A percentile compares a stretch with the other conserved stretches of the same genome.
Conservation (phyloP, 2,329 filamentous ascomycete species). For the Stachybotrys chartarum region DNA sequence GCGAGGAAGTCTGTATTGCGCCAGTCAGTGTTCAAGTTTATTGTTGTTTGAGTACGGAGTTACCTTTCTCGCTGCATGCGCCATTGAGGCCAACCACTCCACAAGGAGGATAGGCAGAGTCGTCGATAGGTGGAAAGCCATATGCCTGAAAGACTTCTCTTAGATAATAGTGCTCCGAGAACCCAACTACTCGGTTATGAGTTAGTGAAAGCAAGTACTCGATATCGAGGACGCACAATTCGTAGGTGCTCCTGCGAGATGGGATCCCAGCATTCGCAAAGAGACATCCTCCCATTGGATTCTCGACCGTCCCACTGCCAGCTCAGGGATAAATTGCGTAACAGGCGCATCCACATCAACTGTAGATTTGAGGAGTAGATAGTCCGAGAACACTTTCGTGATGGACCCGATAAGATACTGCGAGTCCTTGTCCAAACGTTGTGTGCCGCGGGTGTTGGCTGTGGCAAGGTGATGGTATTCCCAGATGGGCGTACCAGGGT, state of each 20-base stretch:
- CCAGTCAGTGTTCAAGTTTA: neutral
- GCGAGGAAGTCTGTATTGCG: constrained; percentile 19
- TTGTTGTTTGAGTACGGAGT: neutral
- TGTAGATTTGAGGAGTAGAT: constrained; percentile 26
- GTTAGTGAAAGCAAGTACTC: neutral
- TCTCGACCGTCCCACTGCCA: constrained; percentile 14
- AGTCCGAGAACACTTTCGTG: constrained; percentile 29
- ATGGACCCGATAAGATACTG: constrained; percentile 35
- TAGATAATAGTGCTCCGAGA: constrained; percentile 29
- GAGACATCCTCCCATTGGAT: constrained; percentile 29
- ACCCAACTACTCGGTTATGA: constrained; percentile 16
- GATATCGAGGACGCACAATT: constrained; percentile 20
- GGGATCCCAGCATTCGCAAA: constrained; percentile 26
- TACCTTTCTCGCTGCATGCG: constrained; percentile 24
- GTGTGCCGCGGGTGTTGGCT: constrained; percentile 25
- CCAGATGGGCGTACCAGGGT: constrained; percentile 24
- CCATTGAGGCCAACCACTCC: constrained; percentile 26
- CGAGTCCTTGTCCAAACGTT: constrained; percentile 21
- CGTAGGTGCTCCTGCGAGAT: constrained; percentile 25
- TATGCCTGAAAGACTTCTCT: constrained; percentile 23
- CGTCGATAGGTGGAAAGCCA: constrained; percentile 27
- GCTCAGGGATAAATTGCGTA: constrained; percentile 25
- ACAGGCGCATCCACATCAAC: constrained; percentile 23
- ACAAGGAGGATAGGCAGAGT: constrained; percentile 26
- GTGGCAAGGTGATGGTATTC: constrained; percentile 31